phyloP scores from a whole-genome alignment of 2,329 filamentous ascomycete genomes.

The Cercospora zeae-maydis region DNA sequence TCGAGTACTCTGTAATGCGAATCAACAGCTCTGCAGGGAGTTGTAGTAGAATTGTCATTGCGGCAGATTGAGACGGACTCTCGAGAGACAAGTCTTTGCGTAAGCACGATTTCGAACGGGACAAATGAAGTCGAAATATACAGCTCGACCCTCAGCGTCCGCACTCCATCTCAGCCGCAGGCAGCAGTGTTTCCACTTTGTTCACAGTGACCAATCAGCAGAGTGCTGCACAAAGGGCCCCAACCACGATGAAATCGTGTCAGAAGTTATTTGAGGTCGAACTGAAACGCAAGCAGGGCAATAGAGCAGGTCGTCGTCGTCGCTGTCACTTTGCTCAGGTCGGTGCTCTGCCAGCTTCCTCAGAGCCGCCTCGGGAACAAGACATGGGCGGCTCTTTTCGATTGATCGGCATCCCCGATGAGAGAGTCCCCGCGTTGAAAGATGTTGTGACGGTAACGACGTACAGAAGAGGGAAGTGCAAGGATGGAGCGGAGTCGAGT shows the following conservation, averaged over 20 bases:
- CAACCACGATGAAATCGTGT: background rate
- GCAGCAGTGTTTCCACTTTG: background rate
- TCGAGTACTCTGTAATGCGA: slow-evolving; percentile 6
- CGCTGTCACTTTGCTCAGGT: background rate
- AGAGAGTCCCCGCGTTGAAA: background rate
- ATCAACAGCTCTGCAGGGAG: slow-evolving; percentile 5
- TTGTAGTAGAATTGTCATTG: background rate
- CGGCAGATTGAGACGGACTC: too few relatives aligned
- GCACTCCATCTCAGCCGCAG: background rate
- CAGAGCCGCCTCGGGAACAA: background rate
- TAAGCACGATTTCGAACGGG: background rate
- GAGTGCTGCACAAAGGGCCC: background rate
- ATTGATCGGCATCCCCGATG: too few relatives aligned
- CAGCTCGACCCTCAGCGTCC: background rate
- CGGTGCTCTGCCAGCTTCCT: background rate
- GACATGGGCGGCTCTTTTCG: background rate
- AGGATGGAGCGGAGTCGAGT: background rate
- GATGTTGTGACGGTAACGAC: background rate
- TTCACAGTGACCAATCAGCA: background rate
- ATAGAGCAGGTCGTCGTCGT: background rate
- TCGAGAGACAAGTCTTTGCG: background rate
- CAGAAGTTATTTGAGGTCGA: background rate
- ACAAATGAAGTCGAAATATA: background rate
- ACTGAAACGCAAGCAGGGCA: background rate
- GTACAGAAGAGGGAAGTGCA: background rate